Percentiles rank a stretch among this genome's conserved stretches.
Evolutionary conservation across 768 basidiomycete species (phyloP).

Genomic region (Trametes cubensis): DNA sequence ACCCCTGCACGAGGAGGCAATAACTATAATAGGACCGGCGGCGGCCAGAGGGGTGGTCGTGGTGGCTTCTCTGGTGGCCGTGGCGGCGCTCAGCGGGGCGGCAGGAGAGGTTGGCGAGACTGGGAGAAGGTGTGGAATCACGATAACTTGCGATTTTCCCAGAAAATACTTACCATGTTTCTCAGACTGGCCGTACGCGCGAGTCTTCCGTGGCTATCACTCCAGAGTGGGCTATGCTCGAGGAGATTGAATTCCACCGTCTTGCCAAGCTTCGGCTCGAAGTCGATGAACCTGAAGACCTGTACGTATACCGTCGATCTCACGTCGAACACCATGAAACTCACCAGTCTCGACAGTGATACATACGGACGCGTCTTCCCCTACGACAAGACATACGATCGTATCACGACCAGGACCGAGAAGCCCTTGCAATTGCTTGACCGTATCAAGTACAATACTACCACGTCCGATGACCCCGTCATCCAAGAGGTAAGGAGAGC

Average conservation of each 20-base stretch:
- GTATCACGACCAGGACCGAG: slow-evolving; percentile 92
- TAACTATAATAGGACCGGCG: slow-evolving; percentile 44
- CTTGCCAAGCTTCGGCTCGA: slow-evolving; percentile 90
- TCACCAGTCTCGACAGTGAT: slow-evolving; percentile 53
- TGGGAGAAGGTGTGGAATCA: slow-evolving; percentile 80
- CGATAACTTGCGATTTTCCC: not conserved
- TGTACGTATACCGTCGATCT: slow-evolving; percentile 55
- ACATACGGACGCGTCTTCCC: slow-evolving; percentile 88
- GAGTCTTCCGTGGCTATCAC: slow-evolving; percentile 94
- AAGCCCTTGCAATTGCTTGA: slow-evolving; percentile 89
- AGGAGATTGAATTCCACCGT: slow-evolving; percentile 96
- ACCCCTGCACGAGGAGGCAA: slow-evolving; percentile 39
- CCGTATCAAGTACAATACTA: slow-evolving; percentile 95
- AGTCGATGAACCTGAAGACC: slow-evolving; percentile 87
- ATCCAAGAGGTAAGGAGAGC: slow-evolving; percentile 76
- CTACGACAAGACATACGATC: slow-evolving; percentile 95
- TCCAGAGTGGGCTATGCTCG: slow-evolving; percentile 90
- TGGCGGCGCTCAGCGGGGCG: slow-evolving; percentile 52
- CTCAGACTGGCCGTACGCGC: slow-evolving; percentile 76
- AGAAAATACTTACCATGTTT: slow-evolving; percentile 8
- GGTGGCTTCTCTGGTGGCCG: slow-evolving; percentile 45
- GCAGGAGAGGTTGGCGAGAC: slow-evolving; percentile 84
- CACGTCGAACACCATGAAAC: not conserved
- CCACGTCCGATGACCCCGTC: slow-evolving; percentile 96
- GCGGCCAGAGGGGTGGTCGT: slow-evolving; percentile 48